Conservation (phyloP, 2,329 filamentous ascomycete species). For the Talaromyces sp. region DNA sequence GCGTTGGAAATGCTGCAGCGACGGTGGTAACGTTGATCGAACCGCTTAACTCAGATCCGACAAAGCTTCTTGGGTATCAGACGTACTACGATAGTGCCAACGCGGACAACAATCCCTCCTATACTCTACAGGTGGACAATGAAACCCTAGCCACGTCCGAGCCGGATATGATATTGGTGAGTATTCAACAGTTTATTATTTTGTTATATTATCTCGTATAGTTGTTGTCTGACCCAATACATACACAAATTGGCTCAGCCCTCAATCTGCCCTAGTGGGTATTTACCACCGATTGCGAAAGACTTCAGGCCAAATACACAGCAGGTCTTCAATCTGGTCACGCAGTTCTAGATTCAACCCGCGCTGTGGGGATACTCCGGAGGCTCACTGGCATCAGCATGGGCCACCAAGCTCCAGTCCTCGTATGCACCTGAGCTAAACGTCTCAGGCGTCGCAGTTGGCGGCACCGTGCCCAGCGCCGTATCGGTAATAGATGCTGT, state of each 20-base stretch:
- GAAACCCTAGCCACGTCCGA: slow-evolving; percentile 29
- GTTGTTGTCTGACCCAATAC: not conserved
- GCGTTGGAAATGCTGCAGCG: slow-evolving; percentile 27
- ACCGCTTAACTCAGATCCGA: slow-evolving; percentile 25
- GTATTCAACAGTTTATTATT: too few relatives aligned
- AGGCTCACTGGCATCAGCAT: slow-evolving; percentile 46
- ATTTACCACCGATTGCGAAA: slow-evolving; percentile 44
- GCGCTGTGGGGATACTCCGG: slow-evolving; percentile 56
- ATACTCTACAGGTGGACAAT: slow-evolving; percentile 30
- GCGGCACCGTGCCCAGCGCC: slow-evolving; percentile 43
- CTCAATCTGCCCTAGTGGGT: slow-evolving; percentile 45
- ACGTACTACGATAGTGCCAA: slow-evolving; percentile 25
- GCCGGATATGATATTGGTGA: slow-evolving; percentile 13
- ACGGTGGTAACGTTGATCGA: slow-evolving; percentile 37
- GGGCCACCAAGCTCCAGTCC: slow-evolving; percentile 45
- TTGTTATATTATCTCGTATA: too few relatives aligned
- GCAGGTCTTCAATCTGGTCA: slow-evolving; percentile 40
- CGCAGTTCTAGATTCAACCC: slow-evolving; percentile 39
- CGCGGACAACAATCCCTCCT: slow-evolving; percentile 23
- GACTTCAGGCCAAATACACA: slow-evolving; percentile 38
- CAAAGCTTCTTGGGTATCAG: slow-evolving; percentile 40
- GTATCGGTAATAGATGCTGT: slow-evolving; percentile 9
- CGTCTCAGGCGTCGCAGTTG: slow-evolving; percentile 46
- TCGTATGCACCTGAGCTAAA: slow-evolving; percentile 47
- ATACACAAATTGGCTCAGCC: slow-evolving; percentile 27